Evolutionary conservation across 352 stramenopile species (phyloP), one percentile per base, ranked within the genome.

Genomic region (Phytophthora sojae): DNA sequence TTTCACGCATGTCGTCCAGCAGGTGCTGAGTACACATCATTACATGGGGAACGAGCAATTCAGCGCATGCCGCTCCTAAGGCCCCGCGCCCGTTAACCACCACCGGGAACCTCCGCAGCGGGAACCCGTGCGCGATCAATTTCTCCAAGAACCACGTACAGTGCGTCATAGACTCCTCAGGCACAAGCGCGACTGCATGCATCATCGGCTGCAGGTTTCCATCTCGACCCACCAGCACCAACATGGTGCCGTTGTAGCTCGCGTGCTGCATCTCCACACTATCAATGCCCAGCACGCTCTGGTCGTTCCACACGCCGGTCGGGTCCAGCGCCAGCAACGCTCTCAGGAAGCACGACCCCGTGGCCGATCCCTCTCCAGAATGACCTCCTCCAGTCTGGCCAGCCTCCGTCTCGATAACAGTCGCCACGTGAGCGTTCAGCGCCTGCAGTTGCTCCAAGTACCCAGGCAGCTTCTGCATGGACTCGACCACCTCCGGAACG

Each of bases 91-190:
- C 77, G 55, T 80, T 75, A 29, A 76, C 67, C 26, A 83, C 81
- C 19, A 88, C 44, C 12, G 73, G 73, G 35, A 84, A 82, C 30
- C 77, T 71, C 5, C 75, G 72, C 42, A 88, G 35, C 9, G 80
- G 77, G 63, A 85, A 88, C 1, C 80, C 80, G 52, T 83, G 79
- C 12, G 74, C 68, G 4, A 83, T 64, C 44, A 88, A 62, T 47
- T 86, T 83, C 14, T 74, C 60, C 21, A 88, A 54, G 54, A 88
- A 88, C 80, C 80, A 88, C 23, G 56, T 55, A 26, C 70, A 81
- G 57, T 88, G 78, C 19, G 67, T 53, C 0, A 54, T 49, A 2
- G 57, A 74, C 23, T 61, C 60, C 7, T 83, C 70, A 0, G 80
- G 80, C 12, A 84, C 80, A 0, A 84, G 73, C 19, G 77, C 80